Percentiles rank a stretch among this genome's conserved stretches.
Conservation (phyloP, 768 basidiomycete species). For the Pilatotrama ljubarskyi region DNA sequence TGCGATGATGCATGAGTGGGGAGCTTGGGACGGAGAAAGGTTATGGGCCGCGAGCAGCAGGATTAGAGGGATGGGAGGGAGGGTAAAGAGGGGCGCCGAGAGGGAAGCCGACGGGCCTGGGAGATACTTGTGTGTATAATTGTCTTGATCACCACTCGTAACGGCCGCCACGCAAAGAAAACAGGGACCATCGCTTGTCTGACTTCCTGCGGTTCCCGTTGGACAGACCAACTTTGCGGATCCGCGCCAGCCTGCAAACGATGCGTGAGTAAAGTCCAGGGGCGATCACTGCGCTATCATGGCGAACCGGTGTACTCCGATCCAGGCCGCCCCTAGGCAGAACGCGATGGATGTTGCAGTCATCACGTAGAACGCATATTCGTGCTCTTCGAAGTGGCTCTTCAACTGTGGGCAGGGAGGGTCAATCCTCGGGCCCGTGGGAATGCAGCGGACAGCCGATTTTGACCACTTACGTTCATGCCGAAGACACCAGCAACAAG, state of each 20-base stretch:
- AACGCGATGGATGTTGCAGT: constrained; percentile 20
- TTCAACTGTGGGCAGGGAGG: constrained; percentile 32
- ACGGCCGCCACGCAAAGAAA: constrained; percentile 23
- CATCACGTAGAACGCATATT: constrained; percentile 30
- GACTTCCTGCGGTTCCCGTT: constrained; percentile 21
- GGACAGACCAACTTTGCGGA: constrained; percentile 32
- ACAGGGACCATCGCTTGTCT: constrained; percentile 21
- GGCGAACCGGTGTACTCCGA: constrained; percentile 24
- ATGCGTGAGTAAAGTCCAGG: background rate
- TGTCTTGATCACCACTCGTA: constrained; percentile 12
- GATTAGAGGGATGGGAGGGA: background rate
- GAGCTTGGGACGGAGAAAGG: background rate
- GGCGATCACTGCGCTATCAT: background rate
- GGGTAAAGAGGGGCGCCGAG: too few relatives aligned
- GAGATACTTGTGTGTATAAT: background rate
- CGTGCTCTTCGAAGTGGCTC: constrained; percentile 30
- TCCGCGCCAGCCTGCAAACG: constrained; percentile 24
- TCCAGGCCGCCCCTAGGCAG: constrained; percentile 24
- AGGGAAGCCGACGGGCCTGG: constrained; percentile 1
- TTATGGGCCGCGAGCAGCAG: background rate
- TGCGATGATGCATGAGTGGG: constrained; percentile 4
- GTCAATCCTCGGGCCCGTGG: constrained; percentile 17
- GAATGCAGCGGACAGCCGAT: constrained; percentile 1
- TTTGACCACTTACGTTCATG: constrained; percentile 77
- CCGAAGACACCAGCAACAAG: constrained; percentile 90